Percentiles rank a stretch among this genome's conserved stretches.
Conservation (phyloP, 305 asterid species). For the Fraxinus dipetala region DNA sequence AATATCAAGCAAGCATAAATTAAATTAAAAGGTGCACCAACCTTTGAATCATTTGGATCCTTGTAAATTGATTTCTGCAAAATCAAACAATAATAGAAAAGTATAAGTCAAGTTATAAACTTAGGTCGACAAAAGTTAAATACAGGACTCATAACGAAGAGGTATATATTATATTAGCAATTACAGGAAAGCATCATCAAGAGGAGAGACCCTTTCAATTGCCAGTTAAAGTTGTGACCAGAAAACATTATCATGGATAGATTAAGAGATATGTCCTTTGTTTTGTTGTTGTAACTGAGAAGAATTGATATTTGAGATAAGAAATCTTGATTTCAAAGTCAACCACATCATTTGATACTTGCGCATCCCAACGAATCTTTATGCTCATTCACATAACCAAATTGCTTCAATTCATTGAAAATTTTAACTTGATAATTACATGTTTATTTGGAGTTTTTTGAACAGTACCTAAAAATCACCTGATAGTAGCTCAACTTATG, state of each 20-base stretch:
- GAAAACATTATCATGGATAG: conserved; percentile 4
- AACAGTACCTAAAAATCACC: neutral
- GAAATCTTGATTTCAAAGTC: neutral
- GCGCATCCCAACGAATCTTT: neutral
- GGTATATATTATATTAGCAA: neutral
- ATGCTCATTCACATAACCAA: neutral
- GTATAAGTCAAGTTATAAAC: conserved; percentile 21
- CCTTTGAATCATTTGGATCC: conserved; percentile 73
- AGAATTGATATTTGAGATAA: neutral
- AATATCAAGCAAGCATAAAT: conserved; percentile 14
- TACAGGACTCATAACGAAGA: neutral
- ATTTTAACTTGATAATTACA: neutral
- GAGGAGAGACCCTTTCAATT: conserved; percentile 4
- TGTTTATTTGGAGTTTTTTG: conserved; percentile 2
- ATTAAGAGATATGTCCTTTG: neutral
- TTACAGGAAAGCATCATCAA: neutral
- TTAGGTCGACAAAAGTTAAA: neutral
- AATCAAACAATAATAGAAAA: conserved; percentile 21
- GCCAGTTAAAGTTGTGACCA: conserved; percentile 5
- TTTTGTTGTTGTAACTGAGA: neutral
- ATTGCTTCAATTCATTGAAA: neutral
- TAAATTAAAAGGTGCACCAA: conserved; percentile 30
- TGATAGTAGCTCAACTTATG: neutral
- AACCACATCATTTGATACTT: neutral
- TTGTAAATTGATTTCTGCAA: conserved; percentile 81